Conservation (phyloP, 345 rosid species). For the Syzygium grande region DNA sequence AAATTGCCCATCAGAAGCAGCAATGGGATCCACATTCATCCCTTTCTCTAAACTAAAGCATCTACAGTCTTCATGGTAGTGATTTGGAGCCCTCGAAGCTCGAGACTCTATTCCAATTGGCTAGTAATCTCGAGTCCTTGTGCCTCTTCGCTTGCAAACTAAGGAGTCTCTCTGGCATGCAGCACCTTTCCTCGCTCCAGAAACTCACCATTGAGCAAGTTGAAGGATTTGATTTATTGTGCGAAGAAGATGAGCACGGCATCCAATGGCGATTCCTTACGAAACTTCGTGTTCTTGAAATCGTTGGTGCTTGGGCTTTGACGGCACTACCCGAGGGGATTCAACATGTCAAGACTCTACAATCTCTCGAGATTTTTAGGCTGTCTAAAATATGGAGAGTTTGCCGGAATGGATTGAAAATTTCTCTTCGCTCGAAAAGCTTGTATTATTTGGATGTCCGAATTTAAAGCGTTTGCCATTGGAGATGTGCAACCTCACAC, state of each 20-base stretch:
- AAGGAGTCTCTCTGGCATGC: background rate
- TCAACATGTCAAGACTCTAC: background rate
- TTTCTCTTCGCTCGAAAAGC: background rate
- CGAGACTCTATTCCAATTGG: no score
- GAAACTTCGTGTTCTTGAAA: background rate
- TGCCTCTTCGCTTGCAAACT: no score
- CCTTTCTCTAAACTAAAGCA: background rate
- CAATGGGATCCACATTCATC: background rate
- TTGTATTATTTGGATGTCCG: fast-evolving
- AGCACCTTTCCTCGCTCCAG: background rate
- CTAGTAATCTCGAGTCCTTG: no score
- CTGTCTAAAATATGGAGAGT: no score
- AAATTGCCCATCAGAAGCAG: background rate
- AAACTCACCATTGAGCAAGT: fast-evolving
- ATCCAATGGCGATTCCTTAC: background rate
- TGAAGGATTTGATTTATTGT: fast-evolving
- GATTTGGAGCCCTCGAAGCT: no score
- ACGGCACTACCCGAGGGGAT: background rate
- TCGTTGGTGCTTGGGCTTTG: background rate
- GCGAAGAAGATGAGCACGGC: background rate
- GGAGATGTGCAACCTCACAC: background rate
- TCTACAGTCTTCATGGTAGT: background rate
- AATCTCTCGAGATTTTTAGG: background rate
- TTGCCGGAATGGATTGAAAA: background rate
- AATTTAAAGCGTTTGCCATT: fast-evolving